Percentiles rank a stretch among this genome's conserved stretches.
Evolutionary conservation across 768 basidiomycete genomes (phyloP).

Genomic region (Mycena indigotica): DNA sequence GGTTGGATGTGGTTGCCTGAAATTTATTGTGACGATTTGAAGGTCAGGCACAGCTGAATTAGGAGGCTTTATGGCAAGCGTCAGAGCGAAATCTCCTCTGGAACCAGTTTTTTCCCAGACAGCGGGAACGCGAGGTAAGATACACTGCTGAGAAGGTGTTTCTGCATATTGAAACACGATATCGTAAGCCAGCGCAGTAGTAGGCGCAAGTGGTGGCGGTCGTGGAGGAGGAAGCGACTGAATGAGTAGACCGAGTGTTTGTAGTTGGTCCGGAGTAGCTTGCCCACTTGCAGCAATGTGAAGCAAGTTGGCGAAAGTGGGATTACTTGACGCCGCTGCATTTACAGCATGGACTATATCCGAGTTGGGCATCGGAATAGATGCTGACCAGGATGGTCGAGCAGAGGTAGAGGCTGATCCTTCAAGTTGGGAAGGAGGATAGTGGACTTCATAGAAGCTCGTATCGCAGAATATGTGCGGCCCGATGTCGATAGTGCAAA

Average conservation of each 20-base stretch:
- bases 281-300: slow-evolving; percentile 63
- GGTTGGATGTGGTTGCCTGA: slow-evolving; percentile 48
- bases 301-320: slow-evolving; percentile 66
- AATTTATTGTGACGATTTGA: slow-evolving; percentile 47
- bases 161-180: slow-evolving; percentile 74
- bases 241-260: slow-evolving; percentile 72
- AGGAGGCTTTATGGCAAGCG: slow-evolving; percentile 48
- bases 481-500: slow-evolving; percentile 72
- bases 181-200: slow-evolving; percentile 46
- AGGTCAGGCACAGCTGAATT: slow-evolving; percentile 18
- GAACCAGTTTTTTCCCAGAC: slow-evolving; percentile 43
- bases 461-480: slow-evolving; percentile 75
- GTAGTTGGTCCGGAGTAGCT: slow-evolving; percentile 65
- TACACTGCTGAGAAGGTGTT: slow-evolving; percentile 60
- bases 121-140: slow-evolving; percentile 64
- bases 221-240: slow-evolving; percentile 55
- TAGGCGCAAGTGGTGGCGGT: slow-evolving; percentile 17
- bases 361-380: slow-evolving; percentile 47
- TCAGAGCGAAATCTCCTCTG: slow-evolving; percentile 44
- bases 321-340: slow-evolving; percentile 64
- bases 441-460: slow-evolving; percentile 72
- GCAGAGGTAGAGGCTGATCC: slow-evolving; percentile 27
- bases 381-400: slow-evolving; percentile 47
- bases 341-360: slow-evolving; percentile 66
- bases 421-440: slow-evolving; percentile 46